These are phyloP conservation scores for Pseudocercospora crystallina DNA, from an alignment of 2,329 filamentous ascomycete species.

Conservation along the genomic window DNA sequence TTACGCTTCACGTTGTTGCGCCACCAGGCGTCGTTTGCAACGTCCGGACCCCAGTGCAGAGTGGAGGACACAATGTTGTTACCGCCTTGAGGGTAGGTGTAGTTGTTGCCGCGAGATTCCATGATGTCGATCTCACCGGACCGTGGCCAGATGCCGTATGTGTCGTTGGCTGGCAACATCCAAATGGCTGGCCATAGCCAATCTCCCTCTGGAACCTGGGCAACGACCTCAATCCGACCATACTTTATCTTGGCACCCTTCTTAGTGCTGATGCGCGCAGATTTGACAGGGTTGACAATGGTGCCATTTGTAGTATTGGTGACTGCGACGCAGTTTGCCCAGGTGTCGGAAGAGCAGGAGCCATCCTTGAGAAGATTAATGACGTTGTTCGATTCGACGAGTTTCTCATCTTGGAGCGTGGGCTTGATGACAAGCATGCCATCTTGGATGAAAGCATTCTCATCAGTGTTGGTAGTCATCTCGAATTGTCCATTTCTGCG, in stretches of 20 bases:
- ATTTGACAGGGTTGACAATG: conserved; percentile 74
- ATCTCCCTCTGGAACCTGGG: conserved; percentile 73
- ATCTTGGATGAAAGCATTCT: conserved; percentile 72
- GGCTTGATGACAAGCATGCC: conserved; percentile 73
- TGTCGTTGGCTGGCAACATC: conserved; percentile 74
- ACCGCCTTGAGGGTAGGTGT: conserved; percentile 71
- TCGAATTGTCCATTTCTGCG: conserved; percentile 76
- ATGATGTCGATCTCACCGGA: conserved; percentile 84
- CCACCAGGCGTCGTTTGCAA: conserved; percentile 76
- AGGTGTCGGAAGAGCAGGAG: conserved; percentile 64
- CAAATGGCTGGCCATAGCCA: conserved; percentile 93
- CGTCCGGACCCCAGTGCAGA: conserved; percentile 77
- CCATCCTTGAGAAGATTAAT: conserved; percentile 68
- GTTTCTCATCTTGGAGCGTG: conserved; percentile 67
- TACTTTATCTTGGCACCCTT: conserved; percentile 72
- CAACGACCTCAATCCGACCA: conserved; percentile 76
- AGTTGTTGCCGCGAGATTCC: conserved; percentile 80
- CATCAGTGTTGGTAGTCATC: conserved; percentile 67
- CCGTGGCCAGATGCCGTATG: conserved; percentile 73
- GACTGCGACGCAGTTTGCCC: conserved; percentile 62
- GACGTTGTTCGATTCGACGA: conserved; percentile 65
- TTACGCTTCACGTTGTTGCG: conserved; percentile 74
- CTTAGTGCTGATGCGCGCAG: conserved; percentile 75
- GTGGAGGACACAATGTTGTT: conserved; percentile 79
- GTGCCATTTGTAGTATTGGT: conserved; percentile 78